A percentile compares a stretch with the other conserved stretches of the same genome.
Evolutionary conservation across 306 rosid species (phyloP).

Genomic region (Trifolium repens): DNA sequence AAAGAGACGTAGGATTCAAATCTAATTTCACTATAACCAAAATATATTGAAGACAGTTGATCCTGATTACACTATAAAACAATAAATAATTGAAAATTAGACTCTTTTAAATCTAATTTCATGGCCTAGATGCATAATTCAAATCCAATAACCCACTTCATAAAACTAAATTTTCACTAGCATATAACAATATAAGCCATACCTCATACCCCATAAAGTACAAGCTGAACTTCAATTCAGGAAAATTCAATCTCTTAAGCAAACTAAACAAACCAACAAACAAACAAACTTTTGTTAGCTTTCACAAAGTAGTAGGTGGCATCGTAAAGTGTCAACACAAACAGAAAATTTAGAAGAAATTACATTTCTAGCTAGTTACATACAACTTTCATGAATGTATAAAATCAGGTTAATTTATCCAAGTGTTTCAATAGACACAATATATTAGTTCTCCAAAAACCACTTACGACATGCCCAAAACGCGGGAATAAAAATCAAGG

Average conservation of each 20-base stretch:
- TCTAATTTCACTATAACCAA: too few species aligned
- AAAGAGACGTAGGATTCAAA: too few species aligned
- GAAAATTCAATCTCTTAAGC: constrained; percentile 93
- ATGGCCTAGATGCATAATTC: not conserved
- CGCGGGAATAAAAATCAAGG: constrained; percentile 90
- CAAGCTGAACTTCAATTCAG: constrained; percentile 87
- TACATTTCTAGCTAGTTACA: not conserved
- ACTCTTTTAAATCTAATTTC: too few species aligned
- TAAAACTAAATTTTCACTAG: constrained; percentile 32
- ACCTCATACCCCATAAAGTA: constrained; percentile 97
- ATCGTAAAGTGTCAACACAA: not conserved
- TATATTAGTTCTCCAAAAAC: not conserved
- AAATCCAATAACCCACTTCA: constrained; percentile 33
- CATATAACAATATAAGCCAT: constrained; percentile 24
- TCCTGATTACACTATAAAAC: too few species aligned
- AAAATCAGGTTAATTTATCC: not conserved
- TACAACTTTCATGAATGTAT: not conserved
- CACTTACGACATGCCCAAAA: constrained; percentile 98
- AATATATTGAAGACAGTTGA: too few species aligned
- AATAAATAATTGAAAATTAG: too few species aligned
- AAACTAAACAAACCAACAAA: constrained; percentile 54
- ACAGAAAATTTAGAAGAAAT: constrained; percentile 13
- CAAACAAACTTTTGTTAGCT: constrained; percentile 34
- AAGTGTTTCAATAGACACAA: not conserved
- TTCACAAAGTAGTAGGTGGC: not conserved